These are phyloP conservation scores for Cutaneotrichosporon mucoides DNA, from an alignment of 1,284 basidiomycete genomes.

Conservation along the genomic window DNA sequence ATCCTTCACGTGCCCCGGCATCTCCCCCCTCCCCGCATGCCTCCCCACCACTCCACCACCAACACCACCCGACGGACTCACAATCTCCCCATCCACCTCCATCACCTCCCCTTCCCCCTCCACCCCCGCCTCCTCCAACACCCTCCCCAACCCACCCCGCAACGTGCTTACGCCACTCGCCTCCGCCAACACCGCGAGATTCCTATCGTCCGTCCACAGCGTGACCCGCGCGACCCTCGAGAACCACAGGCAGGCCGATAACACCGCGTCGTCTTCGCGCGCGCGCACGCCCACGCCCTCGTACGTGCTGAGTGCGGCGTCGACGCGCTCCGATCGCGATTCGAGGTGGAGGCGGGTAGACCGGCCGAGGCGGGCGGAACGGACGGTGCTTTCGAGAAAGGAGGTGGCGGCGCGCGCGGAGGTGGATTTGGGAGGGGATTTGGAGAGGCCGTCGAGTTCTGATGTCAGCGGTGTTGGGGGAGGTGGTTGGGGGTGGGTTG, in stretches of 20 bases:
- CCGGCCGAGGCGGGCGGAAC: neutral
- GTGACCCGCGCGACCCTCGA: neutral
- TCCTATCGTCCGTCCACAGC: conserved; percentile 6
- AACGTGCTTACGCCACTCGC: neutral
- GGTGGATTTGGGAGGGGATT: neutral
- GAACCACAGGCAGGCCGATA: conserved; percentile 14
- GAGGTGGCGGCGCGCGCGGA: conserved; percentile 5
- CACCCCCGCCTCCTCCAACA: neutral
- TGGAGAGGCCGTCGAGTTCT: conserved; percentile 18
- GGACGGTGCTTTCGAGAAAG: conserved; percentile 3
- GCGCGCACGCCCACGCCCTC: neutral
- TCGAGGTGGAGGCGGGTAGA: conserved; percentile 3
- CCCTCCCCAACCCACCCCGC: neutral
- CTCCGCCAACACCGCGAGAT: conserved; percentile 6
- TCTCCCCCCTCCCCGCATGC: too few relatives aligned
- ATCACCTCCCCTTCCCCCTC: neutral
- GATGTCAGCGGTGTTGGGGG: neutral
- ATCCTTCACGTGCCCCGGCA: too few relatives aligned
- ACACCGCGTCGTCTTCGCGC: conserved; percentile 11
- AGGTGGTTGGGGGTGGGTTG: too few relatives aligned
- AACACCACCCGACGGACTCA: neutral
- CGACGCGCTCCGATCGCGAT: neutral
- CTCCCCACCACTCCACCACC: too few relatives aligned
- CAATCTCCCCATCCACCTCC: conserved; percentile 2
- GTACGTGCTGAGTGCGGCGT: neutral